These are phyloP conservation scores for Podila verticillata DNA, from an alignment of 192 early-diverging fungal genomes.

Conservation along the genomic window DNA sequence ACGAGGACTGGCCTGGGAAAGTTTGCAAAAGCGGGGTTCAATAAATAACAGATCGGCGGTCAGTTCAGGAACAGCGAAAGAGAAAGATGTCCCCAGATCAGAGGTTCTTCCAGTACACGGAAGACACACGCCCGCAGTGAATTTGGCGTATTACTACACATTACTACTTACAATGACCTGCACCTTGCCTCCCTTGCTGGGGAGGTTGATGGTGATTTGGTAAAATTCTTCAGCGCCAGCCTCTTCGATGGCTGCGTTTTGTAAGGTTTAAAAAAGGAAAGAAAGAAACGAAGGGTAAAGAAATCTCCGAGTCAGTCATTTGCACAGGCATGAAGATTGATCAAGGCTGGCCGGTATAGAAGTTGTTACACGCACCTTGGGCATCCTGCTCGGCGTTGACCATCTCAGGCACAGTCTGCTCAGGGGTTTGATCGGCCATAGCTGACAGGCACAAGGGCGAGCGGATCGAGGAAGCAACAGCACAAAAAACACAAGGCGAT, in stretches of 20 bases:
- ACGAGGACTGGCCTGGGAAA: slow-evolving; percentile 66
- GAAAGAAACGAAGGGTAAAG: not conserved
- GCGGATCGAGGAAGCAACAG: not conserved
- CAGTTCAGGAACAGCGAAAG: not conserved
- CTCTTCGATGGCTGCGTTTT: slow-evolving; percentile 33
- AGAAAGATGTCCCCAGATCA: not conserved
- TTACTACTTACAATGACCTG: slow-evolving; percentile 58
- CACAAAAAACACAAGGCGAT: no score
- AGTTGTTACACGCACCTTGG: slow-evolving; percentile 21
- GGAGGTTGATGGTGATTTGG: slow-evolving; percentile 63
- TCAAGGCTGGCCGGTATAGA: not conserved
- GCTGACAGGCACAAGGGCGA: not conserved
- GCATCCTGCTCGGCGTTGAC: slow-evolving; percentile 37
- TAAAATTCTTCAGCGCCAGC: slow-evolving; percentile 60
- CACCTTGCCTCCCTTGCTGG: slow-evolving; percentile 53
- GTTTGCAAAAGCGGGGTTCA: not conserved
- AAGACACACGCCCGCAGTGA: not conserved
- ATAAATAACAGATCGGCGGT: not conserved
- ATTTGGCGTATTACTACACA: not conserved
- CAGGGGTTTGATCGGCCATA: slow-evolving; percentile 39
- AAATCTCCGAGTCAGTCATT: not conserved
- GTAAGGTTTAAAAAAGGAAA: not conserved
- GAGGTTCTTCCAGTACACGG: not conserved
- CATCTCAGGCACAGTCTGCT: slow-evolving; percentile 30
- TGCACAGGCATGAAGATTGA: not conserved